Conservation (phyloP, 768 basidiomycete species). For the Hemileccinum rubropunctum region DNA sequence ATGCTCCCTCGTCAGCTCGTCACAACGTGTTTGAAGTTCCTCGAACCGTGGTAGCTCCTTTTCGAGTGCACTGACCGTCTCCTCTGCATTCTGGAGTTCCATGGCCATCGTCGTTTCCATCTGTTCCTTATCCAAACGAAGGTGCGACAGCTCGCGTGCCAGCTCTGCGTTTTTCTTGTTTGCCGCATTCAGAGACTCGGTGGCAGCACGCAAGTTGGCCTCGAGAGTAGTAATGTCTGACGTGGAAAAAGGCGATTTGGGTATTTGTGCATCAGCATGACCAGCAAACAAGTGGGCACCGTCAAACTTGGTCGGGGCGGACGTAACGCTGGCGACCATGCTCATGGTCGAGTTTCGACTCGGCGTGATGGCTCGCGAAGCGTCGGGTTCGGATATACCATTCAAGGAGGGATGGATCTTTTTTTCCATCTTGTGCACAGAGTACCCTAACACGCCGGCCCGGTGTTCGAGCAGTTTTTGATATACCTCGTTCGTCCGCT, state of each 20-base stretch:
- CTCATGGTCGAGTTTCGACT: conserved; percentile 51
- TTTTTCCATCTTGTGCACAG: conserved; percentile 66
- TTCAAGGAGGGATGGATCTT: conserved; percentile 35
- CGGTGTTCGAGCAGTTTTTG: conserved; percentile 75
- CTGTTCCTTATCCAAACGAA: conserved; percentile 67
- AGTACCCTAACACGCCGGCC: conserved; percentile 74
- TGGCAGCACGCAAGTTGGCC: conserved; percentile 60
- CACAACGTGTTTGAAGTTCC: conserved; percentile 44
- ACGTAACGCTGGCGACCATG: conserved; percentile 42
- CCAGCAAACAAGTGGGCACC: conserved; percentile 86
- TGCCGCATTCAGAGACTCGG: conserved; percentile 54
- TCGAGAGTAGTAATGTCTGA: conserved; percentile 54
- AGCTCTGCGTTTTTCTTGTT: conserved; percentile 61
- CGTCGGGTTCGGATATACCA: conserved; percentile 35
- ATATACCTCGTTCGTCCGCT: conserved; percentile 60
- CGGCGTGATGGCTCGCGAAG: conserved; percentile 53
- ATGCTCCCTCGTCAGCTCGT: conserved; percentile 49
- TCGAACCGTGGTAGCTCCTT: conserved; percentile 51
- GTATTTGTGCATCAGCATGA: conserved; percentile 62
- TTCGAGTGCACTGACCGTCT: conserved; percentile 58
- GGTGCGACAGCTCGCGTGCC: conserved; percentile 57
- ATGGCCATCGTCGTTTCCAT: conserved; percentile 60
- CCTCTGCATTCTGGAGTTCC: conserved; percentile 67
- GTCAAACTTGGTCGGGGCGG: conserved; percentile 64
- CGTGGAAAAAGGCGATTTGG: conserved; percentile 42